Percentiles rank a stretch among this genome's conserved stretches.
Conservation (phyloP, 2,329 filamentous ascomycete genomes). For the Fusarium sulawesiense region DNA sequence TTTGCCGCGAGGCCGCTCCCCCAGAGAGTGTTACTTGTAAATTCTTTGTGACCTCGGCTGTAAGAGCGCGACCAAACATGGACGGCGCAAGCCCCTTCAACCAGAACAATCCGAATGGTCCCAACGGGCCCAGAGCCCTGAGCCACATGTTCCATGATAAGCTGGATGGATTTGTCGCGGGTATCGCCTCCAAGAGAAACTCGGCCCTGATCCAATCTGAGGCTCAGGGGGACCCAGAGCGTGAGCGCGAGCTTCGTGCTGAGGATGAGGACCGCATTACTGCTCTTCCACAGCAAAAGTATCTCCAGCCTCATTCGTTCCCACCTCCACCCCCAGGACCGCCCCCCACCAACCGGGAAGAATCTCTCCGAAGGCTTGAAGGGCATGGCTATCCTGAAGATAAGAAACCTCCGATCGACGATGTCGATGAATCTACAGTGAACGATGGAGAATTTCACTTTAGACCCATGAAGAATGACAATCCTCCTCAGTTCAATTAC, state of each 20-base stretch:
- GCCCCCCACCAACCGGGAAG: conserved; percentile 53
- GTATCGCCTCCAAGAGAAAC: conserved; percentile 87
- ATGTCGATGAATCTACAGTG: conserved; percentile 31
- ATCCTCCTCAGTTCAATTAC: conserved; percentile 69
- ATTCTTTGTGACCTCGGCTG: conserved; percentile 88
- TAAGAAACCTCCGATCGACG: conserved; percentile 48
- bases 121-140: conserved; percentile 64
- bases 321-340: conserved; percentile 48
- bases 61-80: conserved; percentile 49
- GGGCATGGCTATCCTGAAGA: conserved; percentile 61
- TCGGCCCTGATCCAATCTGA: conserved; percentile 85
- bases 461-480: conserved; percentile 62
- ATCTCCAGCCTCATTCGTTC: conserved; percentile 66
- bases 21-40: conserved; percentile 91
- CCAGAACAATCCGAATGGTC: conserved; percentile 37
- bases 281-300: conserved; percentile 77
- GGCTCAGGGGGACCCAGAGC: conserved; percentile 80
- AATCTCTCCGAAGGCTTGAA: conserved; percentile 62
- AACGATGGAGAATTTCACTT: conserved; percentile 66
- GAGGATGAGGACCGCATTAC: conserved; percentile 89
- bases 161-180: conserved; percentile 87
- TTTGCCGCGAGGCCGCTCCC: conserved; percentile 89
- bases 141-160: conserved; percentile 85
- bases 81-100: conserved; percentile 60
- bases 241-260: conserved; percentile 80